These are phyloP conservation scores for Suillus discolor DNA, from an alignment of 768 basidiomycete genomes.

Conservation along the genomic window DNA sequence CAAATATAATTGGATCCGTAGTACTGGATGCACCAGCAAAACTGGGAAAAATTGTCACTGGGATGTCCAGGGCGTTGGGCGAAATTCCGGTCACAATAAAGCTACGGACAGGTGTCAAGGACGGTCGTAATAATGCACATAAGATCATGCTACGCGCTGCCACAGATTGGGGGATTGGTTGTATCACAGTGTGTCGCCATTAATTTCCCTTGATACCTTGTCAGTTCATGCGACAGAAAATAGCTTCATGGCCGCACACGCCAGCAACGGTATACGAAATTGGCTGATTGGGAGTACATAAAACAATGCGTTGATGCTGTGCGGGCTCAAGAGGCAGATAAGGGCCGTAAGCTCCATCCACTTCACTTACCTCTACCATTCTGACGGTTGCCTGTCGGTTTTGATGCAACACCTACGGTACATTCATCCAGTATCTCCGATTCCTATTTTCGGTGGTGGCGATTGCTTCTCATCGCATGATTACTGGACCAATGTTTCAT, in stretches of 20 bases:
- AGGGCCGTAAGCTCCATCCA: slow-evolving; percentile 58
- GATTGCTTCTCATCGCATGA: slow-evolving; percentile 90
- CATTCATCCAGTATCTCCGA: slow-evolving; percentile 58
- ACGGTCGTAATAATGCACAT: slow-evolving; percentile 83
- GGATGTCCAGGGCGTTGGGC: slow-evolving; percentile 90
- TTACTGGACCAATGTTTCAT: slow-evolving; percentile 77
- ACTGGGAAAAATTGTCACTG: slow-evolving; percentile 83
- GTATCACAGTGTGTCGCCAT: slow-evolving; percentile 42
- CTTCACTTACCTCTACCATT: background rate
- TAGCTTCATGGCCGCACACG: slow-evolving; percentile 96
- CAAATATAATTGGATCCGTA: slow-evolving; percentile 28
- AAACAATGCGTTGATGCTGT: slow-evolving; percentile 83
- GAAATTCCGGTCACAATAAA: slow-evolving; percentile 92
- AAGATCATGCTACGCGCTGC: slow-evolving; percentile 85
- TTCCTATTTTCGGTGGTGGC: slow-evolving; percentile 97
- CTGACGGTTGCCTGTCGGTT: background rate
- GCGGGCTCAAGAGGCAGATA: slow-evolving; percentile 67
- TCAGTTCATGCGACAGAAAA: slow-evolving; percentile 4
- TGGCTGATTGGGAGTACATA: slow-evolving; percentile 96
- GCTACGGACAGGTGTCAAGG: slow-evolving; percentile 91
- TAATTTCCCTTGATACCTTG: background rate
- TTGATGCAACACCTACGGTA: background rate
- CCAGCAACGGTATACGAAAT: slow-evolving; percentile 90
- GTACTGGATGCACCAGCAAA: slow-evolving; percentile 84
- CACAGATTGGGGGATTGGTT: slow-evolving; percentile 48